phyloP scores from a whole-genome alignment of 2,329 filamentous ascomycete species.

The Pseudocercospora vitis region DNA sequence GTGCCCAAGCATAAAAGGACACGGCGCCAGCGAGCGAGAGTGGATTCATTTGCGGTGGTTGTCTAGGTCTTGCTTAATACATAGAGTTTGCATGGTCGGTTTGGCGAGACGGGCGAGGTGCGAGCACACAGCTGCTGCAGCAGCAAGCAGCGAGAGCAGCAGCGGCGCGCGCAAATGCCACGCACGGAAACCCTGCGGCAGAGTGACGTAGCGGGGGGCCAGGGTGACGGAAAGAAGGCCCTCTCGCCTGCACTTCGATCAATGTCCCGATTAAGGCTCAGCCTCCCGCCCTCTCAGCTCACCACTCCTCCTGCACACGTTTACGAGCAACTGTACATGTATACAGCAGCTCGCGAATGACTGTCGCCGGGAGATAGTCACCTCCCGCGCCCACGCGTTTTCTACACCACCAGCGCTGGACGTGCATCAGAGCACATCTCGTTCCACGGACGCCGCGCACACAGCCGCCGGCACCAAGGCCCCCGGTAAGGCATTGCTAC shows the following conservation, averaged over 20 bases:
- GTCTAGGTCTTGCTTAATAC: neutral
- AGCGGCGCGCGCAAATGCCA: neutral
- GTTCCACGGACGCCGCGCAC: neutral
- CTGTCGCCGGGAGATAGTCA: too few species aligned
- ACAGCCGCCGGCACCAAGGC: neutral
- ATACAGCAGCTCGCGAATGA: too few species aligned
- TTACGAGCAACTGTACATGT: too few species aligned
- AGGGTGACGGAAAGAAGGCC: neutral
- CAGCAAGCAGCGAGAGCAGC: neutral
- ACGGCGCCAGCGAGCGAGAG: slow-evolving; percentile 6
- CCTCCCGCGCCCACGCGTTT: neutral
- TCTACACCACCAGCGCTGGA: neutral
- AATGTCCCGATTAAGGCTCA: neutral
- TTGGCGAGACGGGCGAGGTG: neutral
- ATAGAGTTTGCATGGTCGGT: neutral
- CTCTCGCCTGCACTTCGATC: too few species aligned
- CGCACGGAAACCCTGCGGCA: neutral
- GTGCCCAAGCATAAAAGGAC: slow-evolving; percentile 15
- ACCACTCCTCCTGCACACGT: too few species aligned
- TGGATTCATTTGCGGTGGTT: slow-evolving; percentile 10
- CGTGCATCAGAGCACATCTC: neutral
- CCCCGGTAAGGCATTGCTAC: neutral
- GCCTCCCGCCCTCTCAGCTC: too few species aligned
- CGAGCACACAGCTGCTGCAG: neutral
- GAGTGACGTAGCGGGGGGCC: too few species aligned